A percentile compares a stretch with the other conserved stretches of the same genome.
phyloP scores from a whole-genome alignment of 1,284 basidiomycete species.

The Ganoderma sp. region DNA sequence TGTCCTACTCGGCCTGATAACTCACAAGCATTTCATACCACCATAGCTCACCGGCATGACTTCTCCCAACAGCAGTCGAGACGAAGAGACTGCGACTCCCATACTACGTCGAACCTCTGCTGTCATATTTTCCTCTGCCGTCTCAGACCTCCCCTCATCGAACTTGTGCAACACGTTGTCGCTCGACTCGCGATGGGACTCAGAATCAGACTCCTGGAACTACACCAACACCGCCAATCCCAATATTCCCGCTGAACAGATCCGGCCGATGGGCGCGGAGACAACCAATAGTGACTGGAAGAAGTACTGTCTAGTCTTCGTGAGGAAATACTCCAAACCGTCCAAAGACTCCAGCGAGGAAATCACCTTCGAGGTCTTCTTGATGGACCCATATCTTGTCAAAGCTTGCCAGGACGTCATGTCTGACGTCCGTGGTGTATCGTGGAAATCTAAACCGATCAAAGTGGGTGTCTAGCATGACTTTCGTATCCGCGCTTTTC shows the following conservation, averaged over 20 bases:
- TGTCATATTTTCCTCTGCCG: neutral
- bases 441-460: constrained; percentile 59
- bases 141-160: neutral
- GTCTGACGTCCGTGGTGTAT: constrained; percentile 55
- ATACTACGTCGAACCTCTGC: neutral
- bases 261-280: constrained; percentile 11
- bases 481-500: neutral
- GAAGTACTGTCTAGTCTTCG: constrained; percentile 50
- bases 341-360: constrained; percentile 39
- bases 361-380: constrained; percentile 53
- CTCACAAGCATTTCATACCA: no score
- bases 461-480: constrained; percentile 44
- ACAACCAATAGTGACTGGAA: constrained; percentile 10
- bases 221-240: constrained; percentile 16
- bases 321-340: constrained; percentile 50
- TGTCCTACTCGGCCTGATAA: no score
- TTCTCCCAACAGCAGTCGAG: neutral
- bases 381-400: constrained; percentile 61
- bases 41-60: neutral
- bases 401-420: constrained; percentile 61
- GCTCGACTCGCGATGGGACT: constrained; percentile 17
- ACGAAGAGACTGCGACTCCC: neutral
- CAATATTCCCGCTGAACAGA: constrained; percentile 11
- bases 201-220: constrained; percentile 12
- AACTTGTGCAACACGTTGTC: constrained; percentile 10